Base-by-base conservation (phyloP, 2,329 filamentous ascomycete genomes). In the Blastomyces emzantsi region DNA sequence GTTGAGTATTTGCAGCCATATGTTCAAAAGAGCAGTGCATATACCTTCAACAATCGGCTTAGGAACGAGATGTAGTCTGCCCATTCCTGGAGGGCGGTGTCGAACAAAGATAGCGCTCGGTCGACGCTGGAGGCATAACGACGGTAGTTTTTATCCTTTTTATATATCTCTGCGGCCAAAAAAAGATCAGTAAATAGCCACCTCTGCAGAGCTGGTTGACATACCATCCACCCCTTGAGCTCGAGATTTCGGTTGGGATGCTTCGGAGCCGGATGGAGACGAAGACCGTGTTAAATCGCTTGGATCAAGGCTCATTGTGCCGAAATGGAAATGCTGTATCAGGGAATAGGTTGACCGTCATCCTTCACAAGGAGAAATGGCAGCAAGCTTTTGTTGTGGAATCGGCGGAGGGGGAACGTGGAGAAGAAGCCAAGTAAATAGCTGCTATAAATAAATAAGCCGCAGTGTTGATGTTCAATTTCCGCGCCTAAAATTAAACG, bases 41-140 rank as follows among this genome's bases (percentile, higher is more conserved):
- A 69, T 74, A 92, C 90, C 85, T 97, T 97, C 66, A 96, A 81
- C 59, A 99, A 82, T 66, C 91, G 87, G 73, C 90, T 95, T 63
- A 99, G 80, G 74, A 97, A 99, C 22, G 93, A 96, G 72, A 99
- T 99, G 74, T 99, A 99, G 78, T 99, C 94, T 59, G 95, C 94
- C 94, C 94, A 99, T 85, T 99, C 94, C 77, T 97, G 92, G 69
- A 97, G 82, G 39, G 91, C 87, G 19, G 90, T 92, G 74, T 99
- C 94, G 79, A 97, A 99, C 43, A 96, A 82, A 56, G 89, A 85
- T 66, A 99, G 83, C 43, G 92, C 90, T 75, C 92, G 86, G 72
- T 97, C 93, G 68, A 99, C 87, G 64, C 87, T 89, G 59, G 88
- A 85, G 55, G 92, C 91, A 85, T 97, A 99, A 75, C 92, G 89